Percentiles rank a stretch among this genome's conserved stretches.
phyloP scores from a whole-genome alignment of 192 early-diverging fungal genomes.

The Allomyces macrogynus region DNA sequence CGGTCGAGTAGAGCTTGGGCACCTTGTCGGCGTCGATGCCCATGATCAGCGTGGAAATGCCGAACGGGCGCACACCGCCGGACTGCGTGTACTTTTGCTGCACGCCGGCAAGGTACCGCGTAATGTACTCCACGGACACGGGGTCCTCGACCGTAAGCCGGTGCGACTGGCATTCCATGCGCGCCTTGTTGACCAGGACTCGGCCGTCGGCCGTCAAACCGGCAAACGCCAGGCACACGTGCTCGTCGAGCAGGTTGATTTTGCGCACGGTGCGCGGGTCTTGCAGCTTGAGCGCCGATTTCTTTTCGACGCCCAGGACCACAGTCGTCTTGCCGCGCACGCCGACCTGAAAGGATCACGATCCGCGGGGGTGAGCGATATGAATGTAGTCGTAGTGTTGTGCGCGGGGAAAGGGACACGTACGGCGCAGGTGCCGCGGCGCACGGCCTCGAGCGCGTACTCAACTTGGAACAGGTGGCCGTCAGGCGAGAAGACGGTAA shows the following conservation, averaged over 20 bases:
- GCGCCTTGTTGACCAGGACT: constrained; percentile 86
- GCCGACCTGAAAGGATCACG: constrained; percentile 49
- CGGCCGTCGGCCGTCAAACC: constrained; percentile 89
- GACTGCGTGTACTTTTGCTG: constrained; percentile 99
- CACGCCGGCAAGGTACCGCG: constrained; percentile 82
- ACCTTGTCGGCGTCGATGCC: constrained; percentile 75
- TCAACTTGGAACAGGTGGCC: constrained; percentile 99
- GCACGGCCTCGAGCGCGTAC: constrained; percentile 92
- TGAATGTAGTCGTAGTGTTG: not conserved
- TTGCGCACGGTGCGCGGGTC: constrained; percentile 92
- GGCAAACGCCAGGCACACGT: constrained; percentile 90
- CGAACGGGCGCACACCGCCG: constrained; percentile 95
- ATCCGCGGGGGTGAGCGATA: not conserved
- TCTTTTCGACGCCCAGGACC: constrained; percentile 91
- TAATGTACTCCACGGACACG: constrained; percentile 92
- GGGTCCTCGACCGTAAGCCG: constrained; percentile 92
- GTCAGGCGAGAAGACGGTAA: constrained; percentile 97
- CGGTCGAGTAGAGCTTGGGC: constrained; percentile 90
- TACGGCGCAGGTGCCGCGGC: constrained; percentile 94
- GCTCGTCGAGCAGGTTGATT: constrained; percentile 89
- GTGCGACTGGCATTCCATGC: constrained; percentile 95
- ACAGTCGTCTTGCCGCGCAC: constrained; percentile 78
- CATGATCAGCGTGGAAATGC: constrained; percentile 88
- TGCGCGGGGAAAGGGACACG: constrained; percentile 9
- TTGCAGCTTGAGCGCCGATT: constrained; percentile 84